A percentile compares a stretch with the other conserved stretches of the same genome.
These are phyloP conservation scores for Epichloe baconii DNA, from an alignment of 2,329 filamentous ascomycete genomes.

Conservation along the genomic window DNA sequence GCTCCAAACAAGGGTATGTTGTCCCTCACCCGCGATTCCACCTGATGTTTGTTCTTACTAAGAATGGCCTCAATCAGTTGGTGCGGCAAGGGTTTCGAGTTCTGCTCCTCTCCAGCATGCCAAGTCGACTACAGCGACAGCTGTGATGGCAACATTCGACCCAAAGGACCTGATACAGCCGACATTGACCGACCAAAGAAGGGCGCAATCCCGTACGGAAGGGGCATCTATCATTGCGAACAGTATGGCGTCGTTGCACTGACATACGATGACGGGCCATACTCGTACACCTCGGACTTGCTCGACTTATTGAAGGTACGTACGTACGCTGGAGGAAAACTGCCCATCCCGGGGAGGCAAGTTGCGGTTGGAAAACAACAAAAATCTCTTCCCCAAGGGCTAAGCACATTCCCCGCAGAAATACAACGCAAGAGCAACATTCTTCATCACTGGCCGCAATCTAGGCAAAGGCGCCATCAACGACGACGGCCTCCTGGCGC, in stretches of 20 bases:
- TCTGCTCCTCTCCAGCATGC: slow-evolving; percentile 50
- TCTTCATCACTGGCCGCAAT: slow-evolving; percentile 24
- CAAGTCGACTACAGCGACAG: slow-evolving; percentile 46
- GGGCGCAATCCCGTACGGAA: slow-evolving; percentile 42
- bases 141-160: slow-evolving; percentile 46
- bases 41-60: neutral
- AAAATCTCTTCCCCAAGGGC: neutral
- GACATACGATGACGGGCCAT: slow-evolving; percentile 35
- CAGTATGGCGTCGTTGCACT: slow-evolving; percentile 26
- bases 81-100: slow-evolving; percentile 40
- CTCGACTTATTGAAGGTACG: slow-evolving; percentile 21
- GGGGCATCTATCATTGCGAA: slow-evolving; percentile 30
- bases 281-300: slow-evolving; percentile 26
- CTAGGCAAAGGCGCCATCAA: slow-evolving; percentile 31
- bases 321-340: neutral
- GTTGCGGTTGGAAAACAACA: neutral
- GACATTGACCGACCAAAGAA: slow-evolving; percentile 36
- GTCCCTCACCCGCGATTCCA: neutral
- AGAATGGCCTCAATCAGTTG: slow-evolving; percentile 24
- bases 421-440: slow-evolving; percentile 25
- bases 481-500: slow-evolving; percentile 21
- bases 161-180: slow-evolving; percentile 38
- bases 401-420: slow-evolving; percentile 12
- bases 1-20: slow-evolving; percentile 29
- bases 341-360: neutral